Conservation (phyloP, 2,329 filamentous ascomycete genomes). For the Diaporthe vaccinii region DNA sequence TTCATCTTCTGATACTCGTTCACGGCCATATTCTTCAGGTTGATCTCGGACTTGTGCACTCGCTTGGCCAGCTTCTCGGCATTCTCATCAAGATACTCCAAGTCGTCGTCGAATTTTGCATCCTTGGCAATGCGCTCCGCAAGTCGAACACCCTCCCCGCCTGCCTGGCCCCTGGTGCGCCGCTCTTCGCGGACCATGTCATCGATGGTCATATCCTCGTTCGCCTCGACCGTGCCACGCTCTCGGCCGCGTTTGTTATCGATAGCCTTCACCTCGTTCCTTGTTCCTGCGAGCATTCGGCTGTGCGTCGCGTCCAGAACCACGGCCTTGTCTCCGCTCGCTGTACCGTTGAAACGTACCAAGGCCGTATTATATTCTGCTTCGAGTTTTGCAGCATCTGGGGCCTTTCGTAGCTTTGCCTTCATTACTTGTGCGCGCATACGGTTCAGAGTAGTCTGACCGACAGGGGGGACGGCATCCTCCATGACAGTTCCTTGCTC, state of each 20-base stretch:
- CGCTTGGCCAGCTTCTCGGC: constrained; percentile 88
- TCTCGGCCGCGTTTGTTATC: constrained; percentile 86
- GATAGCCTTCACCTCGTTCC: constrained; percentile 81
- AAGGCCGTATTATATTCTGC: constrained; percentile 85
- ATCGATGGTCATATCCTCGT: constrained; percentile 95
- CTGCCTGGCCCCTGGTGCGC: constrained; percentile 81
- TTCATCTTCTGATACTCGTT: constrained; percentile 92
- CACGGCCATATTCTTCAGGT: constrained; percentile 89
- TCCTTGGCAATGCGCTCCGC: constrained; percentile 97
- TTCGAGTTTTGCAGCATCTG: constrained; percentile 83
- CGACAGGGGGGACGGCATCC: constrained; percentile 67
- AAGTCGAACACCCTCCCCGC: constrained; percentile 84
- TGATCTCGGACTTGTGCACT: constrained; percentile 88
- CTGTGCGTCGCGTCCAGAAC: constrained; percentile 91
- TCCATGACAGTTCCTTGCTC: constrained; percentile 72
- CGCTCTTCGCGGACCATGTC: constrained; percentile 98
- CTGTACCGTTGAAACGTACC: constrained; percentile 66
- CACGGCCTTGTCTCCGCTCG: constrained; percentile 74
- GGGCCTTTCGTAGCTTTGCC: constrained; percentile 84
- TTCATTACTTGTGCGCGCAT: constrained; percentile 97
- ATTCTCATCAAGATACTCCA: constrained; percentile 99
- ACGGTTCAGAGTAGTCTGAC: constrained; percentile 87
- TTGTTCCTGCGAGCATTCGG: constrained; percentile 82
- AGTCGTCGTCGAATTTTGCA: constrained; percentile 87
- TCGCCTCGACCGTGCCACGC: constrained; percentile 87